Base-by-base conservation (phyloP, 257 asterid genomes). In the Solanum megistacrolobum region DNA sequence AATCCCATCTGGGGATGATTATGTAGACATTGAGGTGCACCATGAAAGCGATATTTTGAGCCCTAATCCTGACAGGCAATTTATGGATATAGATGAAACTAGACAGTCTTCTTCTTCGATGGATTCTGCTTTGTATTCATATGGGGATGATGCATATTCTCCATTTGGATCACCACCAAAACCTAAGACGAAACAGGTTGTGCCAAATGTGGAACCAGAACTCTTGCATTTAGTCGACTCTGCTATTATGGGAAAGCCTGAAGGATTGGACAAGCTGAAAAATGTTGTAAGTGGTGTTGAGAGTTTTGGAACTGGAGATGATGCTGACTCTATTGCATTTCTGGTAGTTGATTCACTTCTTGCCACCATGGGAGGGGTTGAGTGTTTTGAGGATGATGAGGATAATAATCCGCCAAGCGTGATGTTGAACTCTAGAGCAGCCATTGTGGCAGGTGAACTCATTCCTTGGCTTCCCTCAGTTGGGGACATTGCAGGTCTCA, bases 301-400 rank as follows among this genome's bases (percentile, higher is more conserved):
- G 93, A 92, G 92, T 88, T 96, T 96, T 92, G 99, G 94, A 81
- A 92, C 90, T 87, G 98, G 92, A 13, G 93, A 91, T 62, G 98
- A 97, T 48, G 93, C 98, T 79, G 98, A 94, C 29, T 79, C 94
- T 76, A 89, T 94, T 91, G 93, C 98, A 88, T 93, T 91, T 91
- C 90, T 94, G 94, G 98, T 97, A 23, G 95, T 96, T 89, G 99
- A 97, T 91, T 97, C 99, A 5, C 98, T 97, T 92, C 98, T 97
- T 91, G 98, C 98, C 75, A 97, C 99, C 12, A 97, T 97, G 99
- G 99, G 99, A 89, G 99, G 99, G 82, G 99, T 97, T 46, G 99
- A 97, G 92, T 97, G 98, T 91, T 97, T 97, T 92, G 99, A 95
- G 90, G 99, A 94, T 92, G 95, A 96, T 86, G 96, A 90, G 89